These are phyloP conservation scores for Arctium minus DNA, from an alignment of 129 eudicot species.

Conservation along the genomic window DNA sequence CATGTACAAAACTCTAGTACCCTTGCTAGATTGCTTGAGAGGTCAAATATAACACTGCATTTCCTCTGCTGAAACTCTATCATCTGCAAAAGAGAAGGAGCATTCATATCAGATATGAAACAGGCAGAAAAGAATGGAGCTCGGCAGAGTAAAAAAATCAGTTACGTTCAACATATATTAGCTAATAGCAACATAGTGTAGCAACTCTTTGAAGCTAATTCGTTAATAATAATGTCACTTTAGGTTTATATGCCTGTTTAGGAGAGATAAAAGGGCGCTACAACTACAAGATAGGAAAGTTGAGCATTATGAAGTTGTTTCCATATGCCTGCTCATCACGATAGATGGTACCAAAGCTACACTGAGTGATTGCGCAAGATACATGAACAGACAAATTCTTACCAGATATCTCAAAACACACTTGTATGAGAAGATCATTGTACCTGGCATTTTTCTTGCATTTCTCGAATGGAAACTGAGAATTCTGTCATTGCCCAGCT, in stretches of 20 bases:
- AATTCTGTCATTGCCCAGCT: slow-evolving; percentile 99
- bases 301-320: not conserved
- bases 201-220: not conserved
- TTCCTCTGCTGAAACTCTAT: slow-evolving; percentile 83
- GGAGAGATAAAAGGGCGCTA: not conserved
- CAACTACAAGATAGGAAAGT: not conserved
- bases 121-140: not conserved
- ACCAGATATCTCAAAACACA: slow-evolving; percentile 1
- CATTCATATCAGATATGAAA: not conserved
- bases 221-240: not conserved
- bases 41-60: slow-evolving; percentile 87
- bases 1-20: slow-evolving; percentile 84
- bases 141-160: not conserved
- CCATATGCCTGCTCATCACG: not conserved
- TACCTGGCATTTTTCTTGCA: slow-evolving; percentile 91
- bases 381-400: not conserved
- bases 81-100: slow-evolving; percentile 39
- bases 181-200: not conserved
- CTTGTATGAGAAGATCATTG: not conserved
- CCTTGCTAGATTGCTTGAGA: slow-evolving; percentile 93
- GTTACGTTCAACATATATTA: not conserved
- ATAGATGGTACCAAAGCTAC: not conserved
- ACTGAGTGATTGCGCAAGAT: not conserved
- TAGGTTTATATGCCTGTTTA: not conserved
- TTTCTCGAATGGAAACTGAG: slow-evolving; percentile 88